Conservation (phyloP, 345 rosid species). For the Gossypioides kirkii region DNA sequence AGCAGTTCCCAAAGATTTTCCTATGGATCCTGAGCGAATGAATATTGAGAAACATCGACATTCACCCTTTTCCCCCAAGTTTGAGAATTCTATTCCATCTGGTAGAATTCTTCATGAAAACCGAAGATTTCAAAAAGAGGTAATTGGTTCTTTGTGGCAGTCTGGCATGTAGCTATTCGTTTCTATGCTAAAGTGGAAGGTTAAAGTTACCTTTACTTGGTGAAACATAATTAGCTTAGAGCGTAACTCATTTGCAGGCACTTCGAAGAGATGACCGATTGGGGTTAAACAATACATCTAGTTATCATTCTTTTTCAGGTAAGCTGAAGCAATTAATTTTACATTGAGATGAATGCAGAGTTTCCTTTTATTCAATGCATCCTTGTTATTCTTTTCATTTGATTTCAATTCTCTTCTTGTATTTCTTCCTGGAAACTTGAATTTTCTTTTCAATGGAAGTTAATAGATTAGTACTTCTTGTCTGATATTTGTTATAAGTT, state of each 20-base stretch:
- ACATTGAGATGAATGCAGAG: neutral
- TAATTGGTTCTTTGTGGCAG: constrained; percentile 20
- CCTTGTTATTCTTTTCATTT: too few relatives aligned
- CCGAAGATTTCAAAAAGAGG: constrained; percentile 81
- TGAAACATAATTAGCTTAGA: neutral
- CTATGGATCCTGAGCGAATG: constrained; percentile 56
- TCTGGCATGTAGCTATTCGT: neutral
- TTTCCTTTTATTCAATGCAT: neutral
- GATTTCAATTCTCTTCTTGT: too few relatives aligned
- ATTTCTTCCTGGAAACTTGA: neutral
- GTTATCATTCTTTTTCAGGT: constrained; percentile 68
- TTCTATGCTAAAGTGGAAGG: neutral
- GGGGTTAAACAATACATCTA: constrained; percentile 45
- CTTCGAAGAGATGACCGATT: constrained; percentile 56
- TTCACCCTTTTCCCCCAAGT: constrained; percentile 55
- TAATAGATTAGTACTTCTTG: neutral
- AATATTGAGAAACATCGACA: constrained; percentile 65
- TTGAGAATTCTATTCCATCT: constrained; percentile 55
- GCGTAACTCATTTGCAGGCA: constrained; percentile 42
- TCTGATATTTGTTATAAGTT: neutral
- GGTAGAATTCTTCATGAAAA: constrained; percentile 72
- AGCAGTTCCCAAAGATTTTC: constrained; percentile 56
- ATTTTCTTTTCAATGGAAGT: neutral
- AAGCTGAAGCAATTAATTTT: constrained; percentile 18
- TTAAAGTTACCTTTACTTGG: constrained; percentile 1